Conservation (phyloP, 2,329 filamentous ascomycete genomes). For the Tolypocladium sp. region DNA sequence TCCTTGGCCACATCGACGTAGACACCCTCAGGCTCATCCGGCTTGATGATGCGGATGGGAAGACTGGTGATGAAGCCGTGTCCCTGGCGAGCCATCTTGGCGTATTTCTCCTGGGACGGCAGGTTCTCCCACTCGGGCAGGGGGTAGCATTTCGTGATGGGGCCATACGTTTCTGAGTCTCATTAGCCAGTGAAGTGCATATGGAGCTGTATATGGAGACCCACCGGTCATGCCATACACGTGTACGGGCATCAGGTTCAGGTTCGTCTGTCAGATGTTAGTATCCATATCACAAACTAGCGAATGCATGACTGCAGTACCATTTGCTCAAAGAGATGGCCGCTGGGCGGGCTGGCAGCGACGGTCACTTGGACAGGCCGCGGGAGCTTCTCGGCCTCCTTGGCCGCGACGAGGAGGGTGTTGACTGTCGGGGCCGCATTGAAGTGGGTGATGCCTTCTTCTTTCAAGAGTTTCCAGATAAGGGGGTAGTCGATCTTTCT, state of each 20-base stretch:
- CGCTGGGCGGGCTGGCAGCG: constrained; percentile 82
- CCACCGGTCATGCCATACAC: constrained; percentile 69
- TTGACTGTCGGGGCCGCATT: constrained; percentile 96
- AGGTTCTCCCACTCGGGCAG: constrained; percentile 78
- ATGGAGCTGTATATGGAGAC: not conserved
- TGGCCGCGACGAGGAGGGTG: constrained; percentile 75
- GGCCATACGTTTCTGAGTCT: constrained; percentile 73
- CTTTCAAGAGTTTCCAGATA: constrained; percentile 82
- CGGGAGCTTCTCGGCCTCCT: constrained; percentile 62
- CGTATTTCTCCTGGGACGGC: constrained; percentile 67
- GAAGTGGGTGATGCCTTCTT: constrained; percentile 86
- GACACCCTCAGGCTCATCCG: constrained; percentile 56
- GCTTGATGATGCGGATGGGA: constrained; percentile 73
- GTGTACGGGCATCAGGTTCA: constrained; percentile 87
- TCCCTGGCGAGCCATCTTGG: constrained; percentile 86
- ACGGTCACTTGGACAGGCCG: constrained; percentile 78
- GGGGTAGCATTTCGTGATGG: constrained; percentile 88
- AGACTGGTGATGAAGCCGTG: constrained; percentile 82
- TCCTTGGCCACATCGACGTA: constrained; percentile 37
- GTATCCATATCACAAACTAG: not conserved
- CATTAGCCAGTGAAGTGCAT: not conserved
- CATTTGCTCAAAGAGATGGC: constrained; percentile 91
- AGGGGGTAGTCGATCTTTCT: constrained; percentile 91
- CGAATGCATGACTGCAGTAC: constrained; percentile 24
- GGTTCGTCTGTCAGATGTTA: constrained; percentile 22